These are phyloP conservation scores for Citrullus colocynthis DNA, from an alignment of 306 rosid species.

Conservation along the genomic window DNA sequence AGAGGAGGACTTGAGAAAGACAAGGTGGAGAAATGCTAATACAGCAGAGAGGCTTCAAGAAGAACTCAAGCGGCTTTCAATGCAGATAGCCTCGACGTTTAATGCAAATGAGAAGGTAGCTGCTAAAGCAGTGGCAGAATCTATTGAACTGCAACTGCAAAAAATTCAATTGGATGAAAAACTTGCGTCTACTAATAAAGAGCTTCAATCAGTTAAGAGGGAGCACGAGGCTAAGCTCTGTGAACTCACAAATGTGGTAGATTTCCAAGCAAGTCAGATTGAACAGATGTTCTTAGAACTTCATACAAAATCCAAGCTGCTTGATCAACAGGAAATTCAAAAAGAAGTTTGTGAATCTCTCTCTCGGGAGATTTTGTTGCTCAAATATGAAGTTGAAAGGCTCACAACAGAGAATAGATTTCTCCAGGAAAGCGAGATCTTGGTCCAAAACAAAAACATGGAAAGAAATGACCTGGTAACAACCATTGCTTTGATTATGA, in stretches of 20 bases:
- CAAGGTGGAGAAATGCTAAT: constrained; percentile 49
- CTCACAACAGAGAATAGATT: constrained; percentile 38
- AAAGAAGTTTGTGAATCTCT: constrained; percentile 36
- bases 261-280: constrained; percentile 31
- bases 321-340: constrained; percentile 37
- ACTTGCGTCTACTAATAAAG: constrained; percentile 42
- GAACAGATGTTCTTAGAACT: constrained; percentile 45
- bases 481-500: constrained; percentile 37
- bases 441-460: constrained; percentile 28
- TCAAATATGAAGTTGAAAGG: constrained; percentile 43
- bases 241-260: constrained; percentile 40
- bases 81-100: constrained; percentile 68
- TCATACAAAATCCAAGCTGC: constrained; percentile 44
- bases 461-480: constrained; percentile 49
- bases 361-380: constrained; percentile 40
- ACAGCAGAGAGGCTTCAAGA: constrained; percentile 89
- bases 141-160: constrained; percentile 46
- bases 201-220: constrained; percentile 33
- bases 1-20: constrained; percentile 67
- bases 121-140: constrained; percentile 57
- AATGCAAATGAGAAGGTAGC: constrained; percentile 85
- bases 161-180: constrained; percentile 43
- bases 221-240: constrained; percentile 34
- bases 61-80: constrained; percentile 66
- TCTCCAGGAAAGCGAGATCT: constrained; percentile 36